phyloP scores from a whole-genome alignment of 2,329 filamentous ascomycete genomes.

The Periglandula ipomoeae region DNA sequence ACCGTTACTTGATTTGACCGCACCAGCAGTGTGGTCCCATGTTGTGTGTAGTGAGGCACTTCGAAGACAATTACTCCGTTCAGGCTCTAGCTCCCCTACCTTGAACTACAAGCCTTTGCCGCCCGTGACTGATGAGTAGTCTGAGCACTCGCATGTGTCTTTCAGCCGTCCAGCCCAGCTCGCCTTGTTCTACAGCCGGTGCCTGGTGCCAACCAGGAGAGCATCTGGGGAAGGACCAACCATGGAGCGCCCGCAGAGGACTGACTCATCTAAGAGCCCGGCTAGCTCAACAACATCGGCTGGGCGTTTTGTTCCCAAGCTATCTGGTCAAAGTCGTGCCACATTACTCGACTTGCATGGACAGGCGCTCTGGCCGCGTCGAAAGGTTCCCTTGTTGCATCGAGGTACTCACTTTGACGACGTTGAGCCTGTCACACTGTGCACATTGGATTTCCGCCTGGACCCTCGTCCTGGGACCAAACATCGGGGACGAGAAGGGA shows the following conservation, averaged over 20 bases:
- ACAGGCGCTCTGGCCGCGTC: too few species aligned
- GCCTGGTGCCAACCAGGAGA: background rate
- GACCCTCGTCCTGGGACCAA: background rate
- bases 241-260: background rate
- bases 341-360: too few species aligned
- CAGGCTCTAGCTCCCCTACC: too few species aligned
- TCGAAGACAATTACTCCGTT: too few species aligned
- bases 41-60: background rate
- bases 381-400: too few species aligned
- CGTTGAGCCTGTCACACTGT: background rate
- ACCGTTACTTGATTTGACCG: constrained; percentile 2
- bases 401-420: too few species aligned
- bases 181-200: background rate
- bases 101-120: too few species aligned
- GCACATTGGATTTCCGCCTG: background rate
- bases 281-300: too few species aligned
- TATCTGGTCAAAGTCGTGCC: too few species aligned
- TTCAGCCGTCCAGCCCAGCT: background rate
- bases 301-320: too few species aligned
- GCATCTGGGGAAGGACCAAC: background rate
- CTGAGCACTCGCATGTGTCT: background rate
- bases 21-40: background rate
- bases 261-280: too few species aligned
- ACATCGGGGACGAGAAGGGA: background rate
- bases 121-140: background rate